phyloP scores from a whole-genome alignment of 2,329 filamentous ascomycete genomes.

The Fusarium tuaranense region DNA sequence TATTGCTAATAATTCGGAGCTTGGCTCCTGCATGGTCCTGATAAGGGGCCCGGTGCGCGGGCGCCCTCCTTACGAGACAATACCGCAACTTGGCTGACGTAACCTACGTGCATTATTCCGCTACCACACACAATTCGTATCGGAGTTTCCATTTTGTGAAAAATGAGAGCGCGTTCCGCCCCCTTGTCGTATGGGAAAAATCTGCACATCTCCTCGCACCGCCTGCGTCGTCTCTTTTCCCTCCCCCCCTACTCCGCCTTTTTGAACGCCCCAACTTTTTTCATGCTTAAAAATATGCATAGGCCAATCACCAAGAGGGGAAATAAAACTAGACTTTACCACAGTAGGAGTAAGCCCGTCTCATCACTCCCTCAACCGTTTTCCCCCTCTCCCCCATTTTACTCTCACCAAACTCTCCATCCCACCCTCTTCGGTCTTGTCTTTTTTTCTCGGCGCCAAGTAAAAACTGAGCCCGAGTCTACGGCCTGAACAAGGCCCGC shows the following conservation, averaged over 20 bases:
- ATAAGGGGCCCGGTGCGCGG: not conserved
- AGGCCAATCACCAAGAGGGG: not conserved
- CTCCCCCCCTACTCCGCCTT: slow-evolving; percentile 12
- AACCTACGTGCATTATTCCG: not conserved
- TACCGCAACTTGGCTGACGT: slow-evolving; percentile 4
- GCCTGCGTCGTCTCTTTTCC: not conserved
- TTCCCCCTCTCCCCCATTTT: not conserved
- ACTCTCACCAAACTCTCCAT: not conserved
- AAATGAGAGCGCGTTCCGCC: not conserved
- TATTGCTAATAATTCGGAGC: not conserved
- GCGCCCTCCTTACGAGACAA: not conserved
- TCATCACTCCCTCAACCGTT: not conserved
- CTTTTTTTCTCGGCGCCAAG: not conserved
- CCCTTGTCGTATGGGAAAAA: not conserved
- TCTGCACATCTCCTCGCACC: not conserved
- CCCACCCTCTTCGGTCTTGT: not conserved
- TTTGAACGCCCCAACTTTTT: slow-evolving; percentile 9
- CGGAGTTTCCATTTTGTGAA: slow-evolving; percentile 3
- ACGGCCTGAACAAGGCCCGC: not conserved
- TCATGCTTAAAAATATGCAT: slow-evolving; percentile 26
- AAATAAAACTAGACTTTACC: not conserved
- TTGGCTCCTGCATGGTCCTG: slow-evolving; percentile 16
- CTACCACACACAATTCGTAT: not conserved
- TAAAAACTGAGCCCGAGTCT: not conserved
- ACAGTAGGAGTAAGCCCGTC: not conserved